phyloP scores from a whole-genome alignment of 163 green algal genomes.

The Chlamydomonas reinhardtii region DNA sequence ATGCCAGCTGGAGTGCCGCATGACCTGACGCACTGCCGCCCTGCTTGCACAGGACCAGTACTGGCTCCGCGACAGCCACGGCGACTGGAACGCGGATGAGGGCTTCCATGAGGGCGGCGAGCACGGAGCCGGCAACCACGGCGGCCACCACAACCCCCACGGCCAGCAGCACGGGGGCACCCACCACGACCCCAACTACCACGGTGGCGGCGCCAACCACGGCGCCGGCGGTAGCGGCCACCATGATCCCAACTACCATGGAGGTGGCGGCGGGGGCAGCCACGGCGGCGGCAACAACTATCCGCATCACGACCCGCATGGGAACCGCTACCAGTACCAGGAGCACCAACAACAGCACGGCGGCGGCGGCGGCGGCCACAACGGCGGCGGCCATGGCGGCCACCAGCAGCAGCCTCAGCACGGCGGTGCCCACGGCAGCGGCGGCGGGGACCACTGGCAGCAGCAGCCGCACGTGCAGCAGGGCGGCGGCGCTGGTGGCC shows the following conservation, averaged over 20 bases:
- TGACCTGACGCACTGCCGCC: too few relatives aligned
- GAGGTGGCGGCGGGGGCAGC: too few relatives aligned
- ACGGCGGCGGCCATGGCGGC: neutral
- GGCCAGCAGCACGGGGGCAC: neutral
- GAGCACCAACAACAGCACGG: neutral
- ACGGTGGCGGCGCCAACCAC: neutral
- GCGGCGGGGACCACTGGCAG: neutral
- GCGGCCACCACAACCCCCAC: neutral
- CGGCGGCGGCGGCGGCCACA: neutral
- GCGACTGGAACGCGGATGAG: constrained; percentile 41
- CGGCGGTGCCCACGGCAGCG: too few relatives aligned
- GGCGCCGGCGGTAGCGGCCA: neutral
- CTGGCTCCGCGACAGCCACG: constrained; percentile 38
- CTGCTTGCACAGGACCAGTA: constrained; percentile 22
- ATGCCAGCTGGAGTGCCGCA: too few relatives aligned
- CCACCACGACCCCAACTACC: neutral
- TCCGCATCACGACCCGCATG: neutral
- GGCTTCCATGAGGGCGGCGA: neutral
- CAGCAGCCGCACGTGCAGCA: constrained; percentile 2
- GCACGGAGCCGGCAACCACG: neutral
- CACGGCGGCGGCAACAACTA: neutral
- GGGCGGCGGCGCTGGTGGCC: neutral
- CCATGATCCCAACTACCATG: neutral
- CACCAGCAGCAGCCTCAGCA: neutral
- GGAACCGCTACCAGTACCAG: neutral